These are phyloP conservation scores for Senna siamea DNA, from an alignment of 306 rosid species.

Conservation along the genomic window DNA sequence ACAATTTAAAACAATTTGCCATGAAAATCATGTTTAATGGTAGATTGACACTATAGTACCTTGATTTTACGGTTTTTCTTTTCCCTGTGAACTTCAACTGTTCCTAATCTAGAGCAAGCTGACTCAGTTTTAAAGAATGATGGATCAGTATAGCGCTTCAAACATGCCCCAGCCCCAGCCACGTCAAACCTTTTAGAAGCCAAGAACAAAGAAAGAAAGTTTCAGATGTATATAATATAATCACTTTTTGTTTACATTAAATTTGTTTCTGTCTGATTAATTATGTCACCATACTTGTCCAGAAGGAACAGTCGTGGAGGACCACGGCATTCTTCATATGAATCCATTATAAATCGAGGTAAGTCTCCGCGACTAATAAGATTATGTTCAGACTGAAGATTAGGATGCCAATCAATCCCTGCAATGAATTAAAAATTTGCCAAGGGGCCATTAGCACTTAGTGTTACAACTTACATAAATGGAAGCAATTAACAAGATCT, in stretches of 20 bases:
- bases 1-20: constrained; percentile 7
- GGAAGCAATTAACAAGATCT: neutral
- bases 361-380: constrained; percentile 77
- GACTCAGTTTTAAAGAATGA: constrained; percentile 77
- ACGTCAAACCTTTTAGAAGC: constrained; percentile 82
- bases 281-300: constrained; percentile 75
- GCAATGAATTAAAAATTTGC: constrained; percentile 32
- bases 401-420: constrained; percentile 97
- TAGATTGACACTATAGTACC: constrained; percentile 54
- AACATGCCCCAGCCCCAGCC: constrained; percentile 97
- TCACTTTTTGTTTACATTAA: constrained; percentile 5
- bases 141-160: constrained; percentile 96
- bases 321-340: constrained; percentile 91
- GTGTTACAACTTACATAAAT: neutral
- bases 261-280: constrained; percentile 25
- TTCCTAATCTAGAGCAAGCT: constrained; percentile 45
- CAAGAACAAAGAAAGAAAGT: constrained; percentile 31
- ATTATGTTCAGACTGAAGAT: constrained; percentile 66
- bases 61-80: constrained; percentile 63
- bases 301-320: constrained; percentile 91
- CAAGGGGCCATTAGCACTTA: constrained; percentile 20
- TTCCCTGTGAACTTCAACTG: constrained; percentile 62
- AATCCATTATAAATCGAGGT: constrained; percentile 95
- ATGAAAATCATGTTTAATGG: neutral
- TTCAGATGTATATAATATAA: constrained; percentile 32